A percentile compares a stretch with the other conserved stretches of the same genome.
phyloP scores from a whole-genome alignment of 2,329 filamentous ascomycete genomes.

The Lachnellula willkommii region DNA sequence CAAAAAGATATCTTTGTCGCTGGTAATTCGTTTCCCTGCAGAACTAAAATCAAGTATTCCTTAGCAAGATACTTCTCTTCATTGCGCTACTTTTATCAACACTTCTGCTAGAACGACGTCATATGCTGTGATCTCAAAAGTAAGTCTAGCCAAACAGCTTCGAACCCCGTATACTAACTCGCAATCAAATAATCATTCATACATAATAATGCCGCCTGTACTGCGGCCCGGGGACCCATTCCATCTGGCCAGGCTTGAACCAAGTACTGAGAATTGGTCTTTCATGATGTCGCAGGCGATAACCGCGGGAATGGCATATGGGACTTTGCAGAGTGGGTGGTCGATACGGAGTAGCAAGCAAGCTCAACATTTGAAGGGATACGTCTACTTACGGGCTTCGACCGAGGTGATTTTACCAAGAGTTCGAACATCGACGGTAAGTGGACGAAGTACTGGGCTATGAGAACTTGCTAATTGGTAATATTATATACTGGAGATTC shows the following conservation, averaged over 20 bases:
- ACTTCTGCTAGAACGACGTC: not conserved
- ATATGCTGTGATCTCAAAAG: not conserved
- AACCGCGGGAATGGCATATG: not conserved
- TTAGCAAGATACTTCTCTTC: not conserved
- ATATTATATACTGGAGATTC: slow-evolving; percentile 3
- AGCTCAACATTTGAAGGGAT: not conserved
- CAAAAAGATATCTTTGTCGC: no score
- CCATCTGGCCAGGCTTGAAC: slow-evolving; percentile 5
- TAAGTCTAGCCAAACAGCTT: not conserved
- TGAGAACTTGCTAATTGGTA: not conserved
- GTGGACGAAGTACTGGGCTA: not conserved
- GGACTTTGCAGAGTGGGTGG: slow-evolving; percentile 4
- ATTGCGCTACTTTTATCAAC: not conserved
- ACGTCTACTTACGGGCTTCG: not conserved
- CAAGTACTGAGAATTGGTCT: slow-evolving; percentile 1
- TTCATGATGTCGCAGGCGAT: slow-evolving; percentile 6
- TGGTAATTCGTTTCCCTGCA: no score
- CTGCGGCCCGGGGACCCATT: slow-evolving; percentile 1
- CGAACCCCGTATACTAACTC: not conserved
- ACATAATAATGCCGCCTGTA: slow-evolving; percentile 1
- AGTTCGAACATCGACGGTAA: not conserved
- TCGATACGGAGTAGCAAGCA: not conserved
- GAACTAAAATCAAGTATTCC: no score
- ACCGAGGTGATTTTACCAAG: slow-evolving; percentile 2
- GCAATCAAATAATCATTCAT: not conserved